Evolutionary conservation across 2,329 filamentous ascomycete species (phyloP).

Genomic region (Paramyrothecium roridum): DNA sequence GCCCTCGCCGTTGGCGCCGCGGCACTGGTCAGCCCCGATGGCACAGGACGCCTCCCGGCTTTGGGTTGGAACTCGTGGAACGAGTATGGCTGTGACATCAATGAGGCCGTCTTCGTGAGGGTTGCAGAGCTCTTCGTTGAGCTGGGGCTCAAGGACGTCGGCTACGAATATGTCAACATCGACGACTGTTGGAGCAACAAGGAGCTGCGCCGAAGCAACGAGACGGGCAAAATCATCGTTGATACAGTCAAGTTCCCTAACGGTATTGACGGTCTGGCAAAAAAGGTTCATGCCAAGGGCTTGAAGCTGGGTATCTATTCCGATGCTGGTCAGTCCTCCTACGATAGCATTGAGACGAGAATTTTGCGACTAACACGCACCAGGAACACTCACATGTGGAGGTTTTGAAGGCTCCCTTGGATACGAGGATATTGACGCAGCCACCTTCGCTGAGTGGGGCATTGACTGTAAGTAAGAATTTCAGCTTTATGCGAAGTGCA

Average conservation of each 20-base stretch:
- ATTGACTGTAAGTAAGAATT: conserved; percentile 44
- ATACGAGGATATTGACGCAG: conserved; percentile 55
- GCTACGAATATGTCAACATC: conserved; percentile 57
- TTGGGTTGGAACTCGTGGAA: conserved; percentile 54
- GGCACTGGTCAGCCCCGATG: conserved; percentile 1
- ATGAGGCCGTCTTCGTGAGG: conserved; percentile 43
- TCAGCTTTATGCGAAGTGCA: background rate
- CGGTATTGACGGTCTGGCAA: conserved; percentile 52
- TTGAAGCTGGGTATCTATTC: conserved; percentile 64
- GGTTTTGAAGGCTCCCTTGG: conserved; percentile 46
- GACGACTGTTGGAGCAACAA: conserved; percentile 56
- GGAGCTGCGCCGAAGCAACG: background rate
- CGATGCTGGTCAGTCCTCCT: conserved; percentile 32
- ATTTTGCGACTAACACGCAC: background rate
- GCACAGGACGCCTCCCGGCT: conserved; percentile 25
- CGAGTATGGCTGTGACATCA: conserved; percentile 47
- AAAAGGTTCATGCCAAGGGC: conserved; percentile 51
- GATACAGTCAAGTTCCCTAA: conserved; percentile 43
- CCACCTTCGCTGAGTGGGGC: conserved; percentile 55
- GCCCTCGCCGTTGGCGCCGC: background rate
- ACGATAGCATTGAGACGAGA: background rate
- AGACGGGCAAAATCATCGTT: background rate
- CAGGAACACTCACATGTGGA: conserved; percentile 15
- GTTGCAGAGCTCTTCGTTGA: conserved; percentile 44
- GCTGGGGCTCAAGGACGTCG: conserved; percentile 47